These are phyloP conservation scores for Collybia mongolica DNA, from an alignment of 768 basidiomycete species.

Conservation along the genomic window DNA sequence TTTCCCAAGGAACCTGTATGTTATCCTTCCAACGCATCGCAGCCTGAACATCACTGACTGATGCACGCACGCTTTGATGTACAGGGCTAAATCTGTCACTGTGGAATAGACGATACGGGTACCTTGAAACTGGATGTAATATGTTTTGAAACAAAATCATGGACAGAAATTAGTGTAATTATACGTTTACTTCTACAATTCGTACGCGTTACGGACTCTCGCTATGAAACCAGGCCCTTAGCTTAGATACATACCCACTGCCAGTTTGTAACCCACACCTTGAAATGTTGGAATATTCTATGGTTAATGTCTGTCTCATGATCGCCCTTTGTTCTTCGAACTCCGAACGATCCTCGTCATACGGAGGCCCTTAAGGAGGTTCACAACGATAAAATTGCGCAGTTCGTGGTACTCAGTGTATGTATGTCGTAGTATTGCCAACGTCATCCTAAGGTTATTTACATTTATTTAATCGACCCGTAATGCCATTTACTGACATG, in stretches of 20 bases:
- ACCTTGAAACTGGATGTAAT: background rate
- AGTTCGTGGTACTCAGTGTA: too few species aligned
- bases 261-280: background rate
- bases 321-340: background rate
- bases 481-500: too few species aligned
- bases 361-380: too few species aligned
- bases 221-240: too few species aligned
- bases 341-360: too few species aligned
- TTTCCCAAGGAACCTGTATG: slow-evolving; percentile 94
- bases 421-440: too few species aligned
- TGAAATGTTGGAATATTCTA: background rate
- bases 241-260: slow-evolving; percentile 1
- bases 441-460: too few species aligned
- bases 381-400: too few species aligned
- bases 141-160: background rate
- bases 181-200: slow-evolving; percentile 7
- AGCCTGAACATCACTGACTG: slow-evolving; percentile 4
- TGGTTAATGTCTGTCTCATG: background rate
- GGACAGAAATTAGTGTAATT: slow-evolving; percentile 23
- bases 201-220: background rate
- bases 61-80: slow-evolving; percentile 10
- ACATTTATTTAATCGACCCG: too few species aligned
- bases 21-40: slow-evolving; percentile 15
- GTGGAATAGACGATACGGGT: slow-evolving; percentile 48
- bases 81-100: slow-evolving; percentile 76